These are phyloP conservation scores for Tulasnella calospora DNA, from an alignment of 768 basidiomycete genomes.

Conservation along the genomic window DNA sequence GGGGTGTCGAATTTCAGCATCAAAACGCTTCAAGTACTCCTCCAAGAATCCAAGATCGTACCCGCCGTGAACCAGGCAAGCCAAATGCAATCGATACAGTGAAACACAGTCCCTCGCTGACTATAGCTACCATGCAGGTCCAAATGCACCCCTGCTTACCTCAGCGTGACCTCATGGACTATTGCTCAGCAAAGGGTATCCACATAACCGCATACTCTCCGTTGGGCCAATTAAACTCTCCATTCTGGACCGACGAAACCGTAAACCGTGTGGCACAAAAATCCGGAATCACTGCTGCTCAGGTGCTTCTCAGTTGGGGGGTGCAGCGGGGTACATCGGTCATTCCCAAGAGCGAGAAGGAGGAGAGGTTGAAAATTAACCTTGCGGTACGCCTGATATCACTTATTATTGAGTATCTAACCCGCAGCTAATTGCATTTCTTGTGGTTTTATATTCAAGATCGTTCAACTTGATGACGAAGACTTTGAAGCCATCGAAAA, in stretches of 20 bases:
- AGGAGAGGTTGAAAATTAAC: conserved; percentile 33
- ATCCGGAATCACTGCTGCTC: conserved; percentile 57
- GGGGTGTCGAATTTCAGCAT: conserved; percentile 74
- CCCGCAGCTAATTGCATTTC: not conserved
- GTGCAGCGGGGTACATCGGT: conserved; percentile 68
- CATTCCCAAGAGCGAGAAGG: conserved; percentile 77
- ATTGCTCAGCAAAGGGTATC: conserved; percentile 63
- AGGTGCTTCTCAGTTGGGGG: conserved; percentile 81
- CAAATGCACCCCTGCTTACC: conserved; percentile 77
- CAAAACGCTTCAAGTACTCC: conserved; percentile 60
- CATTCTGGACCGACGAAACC: conserved; percentile 36
- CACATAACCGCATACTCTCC: conserved; percentile 66
- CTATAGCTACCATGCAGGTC: conserved; percentile 46
- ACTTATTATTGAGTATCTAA: not conserved
- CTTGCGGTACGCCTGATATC: not conserved
- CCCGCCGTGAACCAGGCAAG: conserved; percentile 64
- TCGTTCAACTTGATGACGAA: conserved; percentile 5
- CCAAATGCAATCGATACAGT: too few species aligned
- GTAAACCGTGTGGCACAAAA: conserved; percentile 60
- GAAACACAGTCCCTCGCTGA: conserved; percentile 58
- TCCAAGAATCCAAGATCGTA: conserved; percentile 64
- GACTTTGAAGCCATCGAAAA: conserved; percentile 7
- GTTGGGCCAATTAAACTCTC: conserved; percentile 44
- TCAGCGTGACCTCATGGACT: conserved; percentile 68
- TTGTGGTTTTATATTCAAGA: not conserved